A percentile compares a stretch with the other conserved stretches of the same genome.
Evolutionary conservation across 768 basidiomycete species (phyloP).

Genomic region (Lenzites betulinus): DNA sequence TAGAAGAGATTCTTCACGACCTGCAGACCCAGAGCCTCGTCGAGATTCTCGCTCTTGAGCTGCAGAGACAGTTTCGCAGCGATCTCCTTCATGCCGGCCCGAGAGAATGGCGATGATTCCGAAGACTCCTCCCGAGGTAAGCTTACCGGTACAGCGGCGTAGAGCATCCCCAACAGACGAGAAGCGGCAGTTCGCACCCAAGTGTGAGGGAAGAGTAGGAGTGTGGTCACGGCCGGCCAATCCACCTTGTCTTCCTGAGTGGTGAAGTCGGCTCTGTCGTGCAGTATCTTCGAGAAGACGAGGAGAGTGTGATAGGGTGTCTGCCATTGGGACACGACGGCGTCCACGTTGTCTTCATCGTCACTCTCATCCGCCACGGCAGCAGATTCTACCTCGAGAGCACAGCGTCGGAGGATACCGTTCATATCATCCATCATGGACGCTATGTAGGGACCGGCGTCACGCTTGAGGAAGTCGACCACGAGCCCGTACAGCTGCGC

Average conservation of each 20-base stretch:
- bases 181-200: slow-evolving; percentile 90
- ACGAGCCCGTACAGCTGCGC: slow-evolving; percentile 83
- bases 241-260: slow-evolving; percentile 48
- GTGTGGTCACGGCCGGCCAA: slow-evolving; percentile 64
- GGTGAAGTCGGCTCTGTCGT: slow-evolving; percentile 53
- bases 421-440: slow-evolving; percentile 60
- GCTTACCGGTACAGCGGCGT: slow-evolving; percentile 51
- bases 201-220: slow-evolving; percentile 87
- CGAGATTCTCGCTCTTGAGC: slow-evolving; percentile 79
- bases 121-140: slow-evolving; percentile 33
- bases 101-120: slow-evolving; percentile 50
- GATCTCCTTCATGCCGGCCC: slow-evolving; percentile 59
- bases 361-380: slow-evolving; percentile 33
- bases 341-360: slow-evolving; percentile 51
- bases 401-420: slow-evolving; percentile 46
- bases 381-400: slow-evolving; percentile 39
- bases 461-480: slow-evolving; percentile 63
- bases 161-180: slow-evolving; percentile 72
- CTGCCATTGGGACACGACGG: slow-evolving; percentile 53
- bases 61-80: slow-evolving; percentile 75
- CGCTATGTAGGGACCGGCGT: slow-evolving; percentile 46
- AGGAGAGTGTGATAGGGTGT: slow-evolving; percentile 79
- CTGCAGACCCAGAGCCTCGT: slow-evolving; percentile 73
- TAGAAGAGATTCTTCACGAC: slow-evolving; percentile 93
- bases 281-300: slow-evolving; percentile 62